Evolutionary conservation across 2,329 filamentous ascomycete species (phyloP).

Genomic region (Tolypocladium cylindrosporum): DNA sequence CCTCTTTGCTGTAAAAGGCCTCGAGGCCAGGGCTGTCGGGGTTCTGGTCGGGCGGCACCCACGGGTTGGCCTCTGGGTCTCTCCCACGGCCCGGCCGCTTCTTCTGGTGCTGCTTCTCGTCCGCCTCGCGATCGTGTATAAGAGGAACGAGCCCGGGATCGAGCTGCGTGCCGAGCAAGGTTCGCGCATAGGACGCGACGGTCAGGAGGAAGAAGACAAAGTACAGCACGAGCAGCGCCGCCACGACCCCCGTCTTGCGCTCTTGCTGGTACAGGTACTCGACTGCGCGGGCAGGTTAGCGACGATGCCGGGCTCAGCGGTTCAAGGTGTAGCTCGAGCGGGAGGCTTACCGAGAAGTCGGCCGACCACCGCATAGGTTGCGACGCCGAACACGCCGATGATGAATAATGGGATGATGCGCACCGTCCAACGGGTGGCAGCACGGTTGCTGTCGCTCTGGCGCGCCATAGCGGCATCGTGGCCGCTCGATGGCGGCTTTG

Average conservation of each 20-base stretch:
- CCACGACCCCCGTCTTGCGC: conserved; percentile 45
- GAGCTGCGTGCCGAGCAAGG: conserved; percentile 55
- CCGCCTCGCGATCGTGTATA: conserved; percentile 22
- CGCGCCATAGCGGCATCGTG: conserved; percentile 22
- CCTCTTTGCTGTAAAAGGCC: conserved; percentile 69
- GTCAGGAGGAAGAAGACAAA: conserved; percentile 62
- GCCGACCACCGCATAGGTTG: conserved; percentile 60
- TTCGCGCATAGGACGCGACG: conserved; percentile 58
- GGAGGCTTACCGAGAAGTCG: conserved; percentile 52
- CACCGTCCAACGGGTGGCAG: conserved; percentile 22
- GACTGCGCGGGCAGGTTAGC: conserved; percentile 28
- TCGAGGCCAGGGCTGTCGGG: conserved; percentile 62
- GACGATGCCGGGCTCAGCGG: background rate
- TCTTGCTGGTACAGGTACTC: conserved; percentile 53
- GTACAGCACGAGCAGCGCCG: conserved; percentile 63
- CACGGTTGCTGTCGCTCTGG: conserved; percentile 15
- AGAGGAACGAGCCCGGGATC: conserved; percentile 68
- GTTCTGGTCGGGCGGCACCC: conserved; percentile 30
- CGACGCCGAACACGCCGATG: conserved; percentile 54
- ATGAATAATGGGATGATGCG: conserved; percentile 63
- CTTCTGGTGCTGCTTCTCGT: conserved; percentile 17
- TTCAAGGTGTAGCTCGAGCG: background rate
- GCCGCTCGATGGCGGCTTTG: conserved; percentile 1
- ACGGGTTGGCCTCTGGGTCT: conserved; percentile 18
- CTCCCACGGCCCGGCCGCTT: conserved; percentile 6